Evolutionary conservation across 1,284 basidiomycete species (phyloP).

Genomic region (Apiotrichum gracile): DNA sequence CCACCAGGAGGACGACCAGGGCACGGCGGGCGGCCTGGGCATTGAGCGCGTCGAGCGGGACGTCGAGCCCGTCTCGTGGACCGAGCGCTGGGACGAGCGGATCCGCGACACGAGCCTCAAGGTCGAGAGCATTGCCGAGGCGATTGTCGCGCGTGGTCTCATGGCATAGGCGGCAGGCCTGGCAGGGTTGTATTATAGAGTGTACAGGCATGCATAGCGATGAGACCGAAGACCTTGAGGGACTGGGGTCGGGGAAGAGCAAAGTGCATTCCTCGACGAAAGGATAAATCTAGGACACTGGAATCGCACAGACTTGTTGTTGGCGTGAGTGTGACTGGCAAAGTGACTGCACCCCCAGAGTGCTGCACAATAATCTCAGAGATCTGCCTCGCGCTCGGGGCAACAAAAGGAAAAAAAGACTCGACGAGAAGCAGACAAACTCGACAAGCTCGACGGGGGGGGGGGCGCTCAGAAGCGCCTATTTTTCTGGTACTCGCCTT

Average conservation of each 20-base stretch:
- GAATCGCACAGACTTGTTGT: too few species aligned
- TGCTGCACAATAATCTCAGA: too few species aligned
- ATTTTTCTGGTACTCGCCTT: too few species aligned
- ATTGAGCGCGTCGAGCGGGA: slow-evolving; percentile 62
- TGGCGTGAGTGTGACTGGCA: too few species aligned
- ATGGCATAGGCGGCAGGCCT: not conserved
- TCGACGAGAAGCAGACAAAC: too few species aligned
- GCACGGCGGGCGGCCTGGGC: slow-evolving; percentile 83
- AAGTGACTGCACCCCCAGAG: too few species aligned
- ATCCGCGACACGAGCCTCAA: slow-evolving; percentile 77
- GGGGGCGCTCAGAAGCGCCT: too few species aligned
- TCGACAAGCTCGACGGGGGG: too few species aligned
- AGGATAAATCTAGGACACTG: too few species aligned
- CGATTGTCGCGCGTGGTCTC: not conserved
- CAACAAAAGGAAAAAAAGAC: too few species aligned
- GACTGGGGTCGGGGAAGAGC: not conserved
- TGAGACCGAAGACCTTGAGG: not conserved
- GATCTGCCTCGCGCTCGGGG: too few species aligned
- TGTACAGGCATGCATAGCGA: not conserved
- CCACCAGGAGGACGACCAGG: slow-evolving; percentile 74
- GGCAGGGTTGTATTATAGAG: not conserved
- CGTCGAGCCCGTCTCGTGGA: slow-evolving; percentile 77
- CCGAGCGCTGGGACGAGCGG: slow-evolving; percentile 85
- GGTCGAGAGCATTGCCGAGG: slow-evolving; percentile 47
- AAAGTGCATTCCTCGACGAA: not conserved